Base-by-base conservation (phyloP, 352 stramenopile genomes). In the Pythium sukuiense region DNA sequence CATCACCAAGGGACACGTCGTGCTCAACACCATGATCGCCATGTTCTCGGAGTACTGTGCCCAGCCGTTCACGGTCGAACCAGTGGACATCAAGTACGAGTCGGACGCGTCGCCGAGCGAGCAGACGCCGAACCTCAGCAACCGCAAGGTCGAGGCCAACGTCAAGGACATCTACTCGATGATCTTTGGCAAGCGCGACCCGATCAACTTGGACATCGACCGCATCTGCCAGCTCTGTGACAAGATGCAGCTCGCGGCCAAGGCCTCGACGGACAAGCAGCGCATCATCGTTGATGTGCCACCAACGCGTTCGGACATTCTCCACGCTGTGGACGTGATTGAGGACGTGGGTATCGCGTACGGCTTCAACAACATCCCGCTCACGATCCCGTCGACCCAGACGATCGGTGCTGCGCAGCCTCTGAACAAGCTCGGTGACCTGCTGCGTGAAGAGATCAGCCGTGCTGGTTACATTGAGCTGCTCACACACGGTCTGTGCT, bases 301-400 rank as follows among this genome's bases (percentile, higher is more conserved):
- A 41, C 96, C 97, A 13, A 99, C 98, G 54, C 93, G 98, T 16
- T 98, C 86, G 56, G 98, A 99, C 76, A 98, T 99, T 74, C 74
- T 99, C 37, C 98, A 99, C 76, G 81, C 97, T 5, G 96, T 99
- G n/a, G 98, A 99, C 74, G 97, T 99, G 71, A 97, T 98, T 29
- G 90, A 99, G 81, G 98, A 99, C 77, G 93, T 99, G 27, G 98
- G 96, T 45, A 99, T 99, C 70, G 97, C 98, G 1, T 99, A 99
- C 78, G 98, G 98, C 43, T 99, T 99, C 77, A 99, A 99, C 87
- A 99, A 99, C 68, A 99, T 99, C 73, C 89, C 93, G 46, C 93
- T 94, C 45, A 98, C 84, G 63, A 88, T 99, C 35, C 98, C 98
- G 32, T 72, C 82, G 16, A 99, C 97, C 41, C 88, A 97, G 72